Percentiles rank a stretch among this genome's conserved stretches.
Conservation (phyloP, 2,329 filamentous ascomycete genomes). For the Monilinia laxa region DNA sequence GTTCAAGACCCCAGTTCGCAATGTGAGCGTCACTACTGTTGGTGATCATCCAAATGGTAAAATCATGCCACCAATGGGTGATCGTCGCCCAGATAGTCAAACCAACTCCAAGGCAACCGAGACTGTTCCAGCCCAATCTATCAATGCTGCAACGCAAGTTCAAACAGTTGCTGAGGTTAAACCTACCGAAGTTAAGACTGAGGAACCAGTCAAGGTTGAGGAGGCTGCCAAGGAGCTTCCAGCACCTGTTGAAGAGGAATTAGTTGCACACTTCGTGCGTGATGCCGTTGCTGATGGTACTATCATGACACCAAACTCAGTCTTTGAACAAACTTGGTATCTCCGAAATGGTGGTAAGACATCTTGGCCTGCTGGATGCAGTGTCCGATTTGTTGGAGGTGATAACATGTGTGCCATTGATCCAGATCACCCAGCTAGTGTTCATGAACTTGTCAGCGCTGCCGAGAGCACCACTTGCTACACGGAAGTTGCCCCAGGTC, state of each 20-base stretch:
- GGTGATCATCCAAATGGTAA: conserved; percentile 72
- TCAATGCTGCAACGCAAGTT: conserved; percentile 58
- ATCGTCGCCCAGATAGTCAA: conserved; percentile 46
- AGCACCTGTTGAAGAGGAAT: conserved; percentile 41
- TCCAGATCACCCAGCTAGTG: conserved; percentile 73
- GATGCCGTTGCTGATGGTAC: conserved; percentile 81
- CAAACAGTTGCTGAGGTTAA: conserved; percentile 73
- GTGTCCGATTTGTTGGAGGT: conserved; percentile 86
- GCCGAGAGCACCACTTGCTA: conserved; percentile 79
- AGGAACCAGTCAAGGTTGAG: conserved; percentile 28
- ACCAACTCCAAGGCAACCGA: conserved; percentile 53
- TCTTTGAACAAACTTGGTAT: conserved; percentile 89
- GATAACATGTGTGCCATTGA: conserved; percentile 96
- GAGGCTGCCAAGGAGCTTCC: conserved; percentile 38
- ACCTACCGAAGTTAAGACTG: conserved; percentile 53
- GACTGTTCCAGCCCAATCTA: conserved; percentile 47
- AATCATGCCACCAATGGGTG: conserved; percentile 69
- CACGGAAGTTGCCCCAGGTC: conserved; percentile 66
- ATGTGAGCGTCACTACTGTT: conserved; percentile 81
- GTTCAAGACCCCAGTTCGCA: conserved; percentile 88
- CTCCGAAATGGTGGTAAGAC: conserved; percentile 78
- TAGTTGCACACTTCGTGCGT: conserved; percentile 68
- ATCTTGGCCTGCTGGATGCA: conserved; percentile 85
- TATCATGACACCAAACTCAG: conserved; percentile 63
- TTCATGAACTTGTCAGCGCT: conserved; percentile 72